Evolutionary conservation across 495 filamentous ascomycete genomes (phyloP), one percentile per base, ranked within the genome.

Genomic region (Podospora tetraspora): DNA sequence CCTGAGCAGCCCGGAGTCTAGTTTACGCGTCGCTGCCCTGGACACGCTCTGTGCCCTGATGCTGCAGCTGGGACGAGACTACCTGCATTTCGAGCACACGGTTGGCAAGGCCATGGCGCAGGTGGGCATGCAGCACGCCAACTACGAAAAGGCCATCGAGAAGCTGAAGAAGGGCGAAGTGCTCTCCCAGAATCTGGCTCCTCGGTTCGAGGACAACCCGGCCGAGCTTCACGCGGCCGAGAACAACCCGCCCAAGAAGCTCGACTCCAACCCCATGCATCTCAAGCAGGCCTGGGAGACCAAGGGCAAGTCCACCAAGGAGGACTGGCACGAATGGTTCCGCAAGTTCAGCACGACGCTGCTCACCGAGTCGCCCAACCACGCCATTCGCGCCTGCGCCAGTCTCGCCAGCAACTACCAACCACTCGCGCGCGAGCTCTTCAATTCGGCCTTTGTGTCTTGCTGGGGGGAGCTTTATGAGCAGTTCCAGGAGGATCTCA

Each of bases 281-380:
- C 84, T 99, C 11, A 97, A 97, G 77, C 92, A 92, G 69, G 95
- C 96, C 1, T 99, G 96, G 95, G 96, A 98, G 71, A 93, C 96
- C 3, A 92, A 88, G 43, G 91, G 95, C 65, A 95, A 96, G 76
- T 97, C 95, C 21, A 99, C 95, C 2, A 88, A 91, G 61, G 95
- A 99, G 75, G 95, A 99, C 78, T 99, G 95, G 95, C 91, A 96
- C 69, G 95, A 99, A 78, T 99, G 95, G 95, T 97, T 97, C 77
- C 86, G 96, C 62, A 86, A 96, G 24, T 96, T 98, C 77, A 97
- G 94, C 73, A 92, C 97, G 22, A 96, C 97, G 71, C 84, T 99
- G 23, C 84, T 99, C 56, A 94, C 93, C 67, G 96, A 99, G 76
- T 97, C 93, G 2, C 96, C 95, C 22, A 97, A 96, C 59, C 96